Base-by-base conservation (phyloP, 2,329 filamentous ascomycete genomes). In the Fusarium bulbicola region DNA sequence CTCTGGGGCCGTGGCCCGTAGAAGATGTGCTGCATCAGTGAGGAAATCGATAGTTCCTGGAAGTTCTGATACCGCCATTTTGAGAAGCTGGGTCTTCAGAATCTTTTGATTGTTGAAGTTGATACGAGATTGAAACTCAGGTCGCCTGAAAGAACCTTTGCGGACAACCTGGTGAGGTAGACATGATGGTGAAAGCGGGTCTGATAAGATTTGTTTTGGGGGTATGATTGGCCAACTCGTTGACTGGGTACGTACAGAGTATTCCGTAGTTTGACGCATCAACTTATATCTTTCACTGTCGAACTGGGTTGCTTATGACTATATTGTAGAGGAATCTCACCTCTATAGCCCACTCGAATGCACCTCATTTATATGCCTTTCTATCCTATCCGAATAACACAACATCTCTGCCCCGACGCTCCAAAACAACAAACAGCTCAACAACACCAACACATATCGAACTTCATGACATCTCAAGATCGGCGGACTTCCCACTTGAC, bases 401-500 rank as follows among this genome's bases (percentile, higher is more conserved):
- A 32, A 40, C 24, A n/a, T 45, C 39, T 45, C 40, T 39, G 45
- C 30, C 16, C 28, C 20, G 39, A 57, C 36, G n/a, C 26, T 42
- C 37, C 34, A 57, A 42, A 30, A 34, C 43, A 47, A 36, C 39
- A 40, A 32, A 60, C 34, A 57, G 28, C 39, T 32, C 61, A 58
- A 45, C 43, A 49, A 47, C 37, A 42, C 32, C 47, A 50, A 49
- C 32, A 32, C 20, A 62, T 12, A 46, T 42, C 36, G 15, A 52
- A 39, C 39, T 40, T 24, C 28, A 59, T 15, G 45, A 20, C 24
- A 20, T 26, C 36, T 59, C 87, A 96, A 40, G 91, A 89, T 74
- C 94, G 88, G 73, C 89, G 88, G 74, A 99, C 92, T 74, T 95
- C 92, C 94, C 95, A 99, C 70, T 90, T 93, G 62, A 97, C 82